Percentiles rank a stretch among this genome's conserved stretches.
phyloP scores from a whole-genome alignment of 2,329 filamentous ascomycete species.

The Stemphylium beticola region DNA sequence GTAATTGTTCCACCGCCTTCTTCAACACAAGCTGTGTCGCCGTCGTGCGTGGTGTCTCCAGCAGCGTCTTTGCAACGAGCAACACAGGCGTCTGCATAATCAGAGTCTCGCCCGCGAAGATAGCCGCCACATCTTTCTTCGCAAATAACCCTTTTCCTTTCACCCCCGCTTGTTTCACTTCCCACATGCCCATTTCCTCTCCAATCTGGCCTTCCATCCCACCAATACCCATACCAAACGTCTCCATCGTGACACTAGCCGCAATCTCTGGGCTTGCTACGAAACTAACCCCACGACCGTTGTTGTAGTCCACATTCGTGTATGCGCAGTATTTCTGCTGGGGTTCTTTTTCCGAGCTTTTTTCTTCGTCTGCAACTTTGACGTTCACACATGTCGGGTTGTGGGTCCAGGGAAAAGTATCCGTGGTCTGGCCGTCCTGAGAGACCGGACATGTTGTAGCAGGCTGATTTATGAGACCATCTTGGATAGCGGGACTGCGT shows the following conservation, averaged over 20 bases:
- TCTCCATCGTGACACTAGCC: constrained; percentile 24
- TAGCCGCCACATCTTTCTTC: constrained; percentile 17
- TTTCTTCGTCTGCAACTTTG: constrained; percentile 14
- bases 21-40: constrained; percentile 21
- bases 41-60: constrained; percentile 12
- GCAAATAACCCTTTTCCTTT: constrained; percentile 39
- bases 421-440: constrained; percentile 30
- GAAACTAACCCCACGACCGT: constrained; percentile 39
- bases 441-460: constrained; percentile 27
- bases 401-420: constrained; percentile 40
- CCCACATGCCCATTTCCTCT: constrained; percentile 27
- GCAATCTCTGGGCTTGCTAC: constrained; percentile 36
- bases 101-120: constrained; percentile 32
- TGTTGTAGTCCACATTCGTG: constrained; percentile 33
- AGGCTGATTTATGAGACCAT: constrained; percentile 23
- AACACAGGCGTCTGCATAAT: constrained; percentile 35
- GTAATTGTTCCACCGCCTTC: constrained; percentile 33
- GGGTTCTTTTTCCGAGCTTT: constrained; percentile 4
- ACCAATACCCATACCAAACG: constrained; percentile 20
- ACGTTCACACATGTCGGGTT: constrained; percentile 33
- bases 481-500: constrained; percentile 26
- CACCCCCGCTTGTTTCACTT: constrained; percentile 27
- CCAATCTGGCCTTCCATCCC: constrained; percentile 13
- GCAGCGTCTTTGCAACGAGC: constrained; percentile 23
- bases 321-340: constrained; percentile 34